Conservation (phyloP, 257 asterid genomes). For the Knoxia roxburghii region DNA sequence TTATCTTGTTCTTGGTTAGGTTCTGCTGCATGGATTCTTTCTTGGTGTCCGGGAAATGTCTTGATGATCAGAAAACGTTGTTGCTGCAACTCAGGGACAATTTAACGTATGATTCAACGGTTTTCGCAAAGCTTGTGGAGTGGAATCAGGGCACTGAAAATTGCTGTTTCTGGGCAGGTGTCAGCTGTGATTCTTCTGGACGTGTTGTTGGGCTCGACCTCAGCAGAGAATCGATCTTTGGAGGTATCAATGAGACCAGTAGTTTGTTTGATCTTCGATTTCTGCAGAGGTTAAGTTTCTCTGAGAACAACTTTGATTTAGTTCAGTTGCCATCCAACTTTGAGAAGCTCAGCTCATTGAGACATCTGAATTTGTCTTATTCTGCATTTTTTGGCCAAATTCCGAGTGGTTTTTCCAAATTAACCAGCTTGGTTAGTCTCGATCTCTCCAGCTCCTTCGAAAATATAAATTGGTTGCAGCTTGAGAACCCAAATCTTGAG, state of each 20-base stretch:
- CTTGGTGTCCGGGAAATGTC: slow-evolving; percentile 27
- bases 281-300: slow-evolving; percentile 17
- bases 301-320: slow-evolving; percentile 12
- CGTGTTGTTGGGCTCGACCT: slow-evolving; percentile 50
- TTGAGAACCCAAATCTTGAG: slow-evolving; percentile 18
- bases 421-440: slow-evolving; percentile 1
- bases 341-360: too few relatives aligned
- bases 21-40: slow-evolving; percentile 6
- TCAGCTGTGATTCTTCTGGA: slow-evolving; percentile 35
- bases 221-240: slow-evolving; percentile 36
- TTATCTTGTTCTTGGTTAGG: not conserved
- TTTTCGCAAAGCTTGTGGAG: slow-evolving; percentile 39
- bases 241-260: slow-evolving; percentile 21
- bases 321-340: too few relatives aligned
- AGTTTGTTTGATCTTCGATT: slow-evolving; percentile 18
- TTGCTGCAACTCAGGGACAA: slow-evolving; percentile 35
- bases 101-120: slow-evolving; percentile 43
- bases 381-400: too few relatives aligned
- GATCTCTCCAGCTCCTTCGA: not conserved
- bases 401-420: too few relatives aligned
- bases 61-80: slow-evolving; percentile 30
- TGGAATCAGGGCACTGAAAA: slow-evolving; percentile 35
- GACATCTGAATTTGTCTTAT: too few relatives aligned
- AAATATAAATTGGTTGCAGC: not conserved
- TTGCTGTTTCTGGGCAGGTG: too few relatives aligned